Percentiles rank a stretch among this genome's conserved stretches.
Evolutionary conservation across 169 alveolate species (phyloP).

Genomic region (Babesia caballi): DNA sequence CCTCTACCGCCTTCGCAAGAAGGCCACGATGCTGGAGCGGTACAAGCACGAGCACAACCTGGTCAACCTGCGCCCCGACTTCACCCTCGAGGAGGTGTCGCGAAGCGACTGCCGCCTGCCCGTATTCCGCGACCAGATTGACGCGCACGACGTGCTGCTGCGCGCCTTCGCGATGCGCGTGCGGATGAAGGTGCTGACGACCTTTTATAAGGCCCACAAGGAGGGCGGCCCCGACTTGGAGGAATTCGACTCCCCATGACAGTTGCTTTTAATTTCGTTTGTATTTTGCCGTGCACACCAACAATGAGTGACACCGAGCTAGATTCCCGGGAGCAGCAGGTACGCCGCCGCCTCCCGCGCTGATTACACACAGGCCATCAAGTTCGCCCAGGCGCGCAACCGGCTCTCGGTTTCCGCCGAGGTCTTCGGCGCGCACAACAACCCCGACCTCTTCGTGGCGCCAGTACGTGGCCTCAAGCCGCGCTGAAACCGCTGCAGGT

Average conservation of each 20-base stretch:
- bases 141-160: neutral
- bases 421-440: conserved; percentile 47
- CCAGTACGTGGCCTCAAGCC: conserved; percentile 37
- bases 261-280: neutral
- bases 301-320: neutral
- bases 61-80: neutral
- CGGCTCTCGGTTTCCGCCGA: conserved; percentile 65
- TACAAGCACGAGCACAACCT: conserved; percentile 38
- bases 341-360: neutral
- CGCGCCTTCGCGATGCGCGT: conserved; percentile 24
- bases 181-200: conserved; percentile 29
- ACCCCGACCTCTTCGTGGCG: conserved; percentile 18
- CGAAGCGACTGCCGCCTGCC: conserved; percentile 50
- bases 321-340: conserved; percentile 35
- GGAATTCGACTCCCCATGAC: conserved; percentile 8
- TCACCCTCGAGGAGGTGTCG: conserved; percentile 22
- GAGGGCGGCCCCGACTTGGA: conserved; percentile 44
- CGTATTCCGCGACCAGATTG: conserved; percentile 9
- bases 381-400: conserved; percentile 44
- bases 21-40: conserved; percentile 1
- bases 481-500: conserved; percentile 9
- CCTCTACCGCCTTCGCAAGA: conserved; percentile 30
- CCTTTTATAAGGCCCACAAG: conserved; percentile 32
- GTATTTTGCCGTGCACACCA: neutral
- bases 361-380: conserved; percentile 35